Percentiles rank a stretch among this genome's conserved stretches.
These are phyloP conservation scores for Wickerhamiella parazyma DNA, from an alignment of 805 yeast genomes.

Conservation along the genomic window DNA sequence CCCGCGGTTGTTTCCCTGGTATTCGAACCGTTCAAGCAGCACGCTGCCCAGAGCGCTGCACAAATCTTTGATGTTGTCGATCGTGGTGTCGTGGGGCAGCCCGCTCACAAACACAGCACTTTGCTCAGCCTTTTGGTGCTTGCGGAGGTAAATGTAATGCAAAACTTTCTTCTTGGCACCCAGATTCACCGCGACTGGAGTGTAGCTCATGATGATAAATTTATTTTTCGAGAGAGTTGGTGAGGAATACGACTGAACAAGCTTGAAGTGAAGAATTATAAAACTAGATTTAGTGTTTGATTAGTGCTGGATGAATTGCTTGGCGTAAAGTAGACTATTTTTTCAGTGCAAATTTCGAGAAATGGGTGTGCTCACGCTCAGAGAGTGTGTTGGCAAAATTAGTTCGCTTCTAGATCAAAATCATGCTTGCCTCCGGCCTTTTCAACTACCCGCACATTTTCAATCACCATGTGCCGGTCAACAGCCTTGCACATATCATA, in stretches of 20 bases:
- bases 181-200: conserved; percentile 16
- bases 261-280: too few relatives aligned
- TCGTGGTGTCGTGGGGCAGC: conserved; percentile 50
- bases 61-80: conserved; percentile 40
- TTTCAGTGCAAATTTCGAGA: too few relatives aligned
- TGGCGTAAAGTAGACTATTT: too few relatives aligned
- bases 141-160: conserved; percentile 19
- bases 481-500: conserved; percentile 49
- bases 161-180: conserved; percentile 9
- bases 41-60: conserved; percentile 38
- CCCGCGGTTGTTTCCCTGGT: conserved; percentile 35
- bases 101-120: conserved; percentile 60
- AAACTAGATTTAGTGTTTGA: too few relatives aligned
- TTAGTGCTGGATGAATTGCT: too few relatives aligned
- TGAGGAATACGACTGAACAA: too few relatives aligned
- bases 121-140: conserved; percentile 30
- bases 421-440: conserved; percentile 35
- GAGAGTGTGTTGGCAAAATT: too few relatives aligned
- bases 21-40: conserved; percentile 24
- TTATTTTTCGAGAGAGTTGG: too few relatives aligned
- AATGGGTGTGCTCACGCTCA: too few relatives aligned
- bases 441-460: conserved; percentile 27
- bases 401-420: conserved; percentile 12
- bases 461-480: conserved; percentile 35
- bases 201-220: conserved; percentile 11